These are phyloP conservation scores for Imleria badia DNA, from an alignment of 768 basidiomycete species.

Conservation along the genomic window DNA sequence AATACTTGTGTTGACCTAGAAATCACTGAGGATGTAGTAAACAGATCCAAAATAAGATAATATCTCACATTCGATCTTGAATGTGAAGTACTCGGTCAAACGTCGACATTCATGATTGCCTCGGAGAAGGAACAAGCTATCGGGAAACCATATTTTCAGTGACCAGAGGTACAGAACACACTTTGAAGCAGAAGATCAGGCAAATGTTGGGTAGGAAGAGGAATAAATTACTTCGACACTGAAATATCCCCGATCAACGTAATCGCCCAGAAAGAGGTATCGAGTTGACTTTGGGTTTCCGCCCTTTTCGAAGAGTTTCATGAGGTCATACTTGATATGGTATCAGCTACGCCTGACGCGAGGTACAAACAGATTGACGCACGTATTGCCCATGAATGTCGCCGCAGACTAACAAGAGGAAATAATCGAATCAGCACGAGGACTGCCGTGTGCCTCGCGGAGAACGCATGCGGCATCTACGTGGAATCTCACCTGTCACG, in stretches of 20 bases:
- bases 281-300: constrained; percentile 72
- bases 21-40: constrained; percentile 1
- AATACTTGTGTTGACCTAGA: constrained; percentile 73
- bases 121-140: constrained; percentile 57
- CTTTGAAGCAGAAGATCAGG: constrained; percentile 21
- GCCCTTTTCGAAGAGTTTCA: constrained; percentile 79
- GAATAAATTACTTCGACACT: constrained; percentile 57
- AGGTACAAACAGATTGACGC: constrained; percentile 15
- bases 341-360: constrained; percentile 7
- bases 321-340: constrained; percentile 60
- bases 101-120: constrained; percentile 70
- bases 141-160: constrained; percentile 63
- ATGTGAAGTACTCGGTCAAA: constrained; percentile 63
- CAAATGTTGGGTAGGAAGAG: neutral
- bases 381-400: constrained; percentile 25
- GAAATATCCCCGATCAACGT: constrained; percentile 76
- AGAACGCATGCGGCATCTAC: neutral
- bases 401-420: constrained; percentile 15
- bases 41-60: neutral
- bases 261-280: constrained; percentile 74
- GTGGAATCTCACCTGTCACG: constrained; percentile 53
- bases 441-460: constrained; percentile 20
- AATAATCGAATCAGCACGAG: constrained; percentile 3
- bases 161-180: constrained; percentile 65
- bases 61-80: constrained; percentile 49